Evolutionary conservation across 139 green algal genomes (phyloP).

Genomic region (Chloropicon primus): DNA sequence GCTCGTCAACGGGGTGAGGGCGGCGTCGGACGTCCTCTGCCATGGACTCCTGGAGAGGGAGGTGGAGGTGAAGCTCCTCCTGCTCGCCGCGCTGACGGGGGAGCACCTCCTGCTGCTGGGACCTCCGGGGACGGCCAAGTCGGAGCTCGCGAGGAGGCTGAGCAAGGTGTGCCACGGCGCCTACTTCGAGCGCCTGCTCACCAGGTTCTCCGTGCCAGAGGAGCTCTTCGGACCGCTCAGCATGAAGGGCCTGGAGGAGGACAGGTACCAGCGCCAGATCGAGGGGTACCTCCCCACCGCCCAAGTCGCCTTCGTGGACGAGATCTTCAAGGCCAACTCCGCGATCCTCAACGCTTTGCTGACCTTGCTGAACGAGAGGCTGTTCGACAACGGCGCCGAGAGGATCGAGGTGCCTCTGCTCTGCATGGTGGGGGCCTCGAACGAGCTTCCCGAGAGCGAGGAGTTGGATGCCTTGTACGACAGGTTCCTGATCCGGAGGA

Average conservation of each 20-base stretch:
- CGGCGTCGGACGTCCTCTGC: slow-evolving; percentile 44
- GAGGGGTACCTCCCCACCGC: slow-evolving; percentile 69
- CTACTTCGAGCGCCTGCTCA: slow-evolving; percentile 87
- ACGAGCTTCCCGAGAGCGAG: slow-evolving; percentile 80
- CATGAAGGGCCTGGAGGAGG: slow-evolving; percentile 79
- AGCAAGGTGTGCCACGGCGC: slow-evolving; percentile 33
- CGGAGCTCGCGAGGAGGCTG: slow-evolving; percentile 64
- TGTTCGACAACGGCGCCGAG: slow-evolving; percentile 82
- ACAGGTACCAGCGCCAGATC: slow-evolving; percentile 75
- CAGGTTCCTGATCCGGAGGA: slow-evolving; percentile 66
- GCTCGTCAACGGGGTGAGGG: slow-evolving; percentile 9
- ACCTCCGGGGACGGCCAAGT: slow-evolving; percentile 80
- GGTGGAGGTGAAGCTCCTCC: slow-evolving; percentile 61
- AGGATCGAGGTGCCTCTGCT: slow-evolving; percentile 44
- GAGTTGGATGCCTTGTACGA: slow-evolving; percentile 90
- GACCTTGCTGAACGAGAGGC: slow-evolving; percentile 83
- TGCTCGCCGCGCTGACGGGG: slow-evolving; percentile 71
- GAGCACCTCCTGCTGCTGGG: slow-evolving; percentile 77
- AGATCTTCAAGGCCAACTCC: slow-evolving; percentile 83
- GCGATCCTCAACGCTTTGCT: slow-evolving; percentile 90
- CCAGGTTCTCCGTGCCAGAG: slow-evolving; percentile 80
- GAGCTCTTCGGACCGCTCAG: slow-evolving; percentile 83
- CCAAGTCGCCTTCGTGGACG: slow-evolving; percentile 80
- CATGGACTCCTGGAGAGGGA: slow-evolving; percentile 46
- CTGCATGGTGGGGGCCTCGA: slow-evolving; percentile 66